Base-by-base conservation (phyloP, 164 flowering plant species). In the Akebia trifoliata region DNA sequence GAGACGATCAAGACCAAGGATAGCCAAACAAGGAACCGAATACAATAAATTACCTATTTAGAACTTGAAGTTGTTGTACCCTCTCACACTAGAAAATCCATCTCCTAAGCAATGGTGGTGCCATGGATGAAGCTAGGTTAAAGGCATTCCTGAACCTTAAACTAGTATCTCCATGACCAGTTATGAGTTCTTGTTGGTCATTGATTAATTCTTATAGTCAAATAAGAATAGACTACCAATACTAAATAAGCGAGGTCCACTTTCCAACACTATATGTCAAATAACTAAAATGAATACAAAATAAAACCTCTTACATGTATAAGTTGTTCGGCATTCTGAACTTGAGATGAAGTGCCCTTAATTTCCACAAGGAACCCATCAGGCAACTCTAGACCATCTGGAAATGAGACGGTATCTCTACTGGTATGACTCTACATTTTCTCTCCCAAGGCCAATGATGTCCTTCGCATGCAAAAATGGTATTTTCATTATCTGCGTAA, bases 351-450 rank as follows among this genome's bases (percentile, higher is more conserved):
- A 48, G 84, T 83, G 31, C 99, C 99, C 69, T 84, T 90, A 17
- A 93, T 87, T 67, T 86, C 97, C 32, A 93, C 90, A 3, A 83
- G 84, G 60, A 93, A 86, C 64, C 90, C 97, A 71, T 90, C 97
- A 12, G 84, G 85, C 32, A 78, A 52, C 37, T 87, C 95, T 62
- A 79, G 67, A 56, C 87, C 83, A 72, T 93, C 97, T 66, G 90
- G 86, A 43, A 93, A 83, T 3, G 90, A 83, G 22, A 93, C 72
- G 35, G 81, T 74, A 17, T 97, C 97, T 47, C 97, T 90, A 69
- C 97, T 90, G 2, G 81, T 76, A 10, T 84, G 87, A 12, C 99
- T 76, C 95, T 66, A 93, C 90, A 65, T 87, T 93, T 51, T 81
- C 63, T 21, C 99, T 97, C 39, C 76, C 81, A 67, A 81, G 61